Base-by-base conservation (phyloP, 805 yeast species). In the Kregervanrija pseudodelftensis region DNA sequence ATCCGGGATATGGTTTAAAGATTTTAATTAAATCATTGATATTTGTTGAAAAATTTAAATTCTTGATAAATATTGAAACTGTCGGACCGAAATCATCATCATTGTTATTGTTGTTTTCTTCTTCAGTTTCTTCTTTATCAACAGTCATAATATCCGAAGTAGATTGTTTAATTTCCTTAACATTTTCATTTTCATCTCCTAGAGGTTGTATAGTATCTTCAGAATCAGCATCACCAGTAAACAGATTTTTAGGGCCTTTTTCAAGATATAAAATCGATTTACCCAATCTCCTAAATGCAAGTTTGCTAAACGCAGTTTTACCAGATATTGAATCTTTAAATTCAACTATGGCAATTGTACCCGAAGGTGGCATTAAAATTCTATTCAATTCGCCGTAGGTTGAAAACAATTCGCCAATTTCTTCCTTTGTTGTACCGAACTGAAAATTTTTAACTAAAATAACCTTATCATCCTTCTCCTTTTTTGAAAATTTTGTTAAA, bases 301-400 rank as follows among this genome's bases (percentile, higher is more conserved):
- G 70, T 57, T 87, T 88, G 30, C 85, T 72, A 61, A 93, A 93
- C 1, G 98, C 98, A 3, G 86, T 73, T 65, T 97, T 80, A 2
- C 95, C 98, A 38, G 84, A 71, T 11, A 95, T 83, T 2, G 80
- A 67, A 61, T 85, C 91, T 56, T 89, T 73, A 64, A 81, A 90
- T 64, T 91, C 96, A 9, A 93, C 81, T 58, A 93, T 85, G 11
- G 98, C 97, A 55, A 93, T 88, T 0, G 96, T 89, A 9, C 97
- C 98, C 5, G 95, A 85, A 5, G 96, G 96, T 12, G 99, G 99
- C 88, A 93, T 85, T 49, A 93, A 66, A 13, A 89, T 71, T 54
- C 96, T 74, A 50, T 79, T 80, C 28, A 93, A 57, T 50, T 83
- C 83, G 43, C 99, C 99, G 63, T 77, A 80, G 34, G 81, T 82